phyloP scores from a whole-genome alignment of 73 alveolate species.

The Urostyla sp. region DNA sequence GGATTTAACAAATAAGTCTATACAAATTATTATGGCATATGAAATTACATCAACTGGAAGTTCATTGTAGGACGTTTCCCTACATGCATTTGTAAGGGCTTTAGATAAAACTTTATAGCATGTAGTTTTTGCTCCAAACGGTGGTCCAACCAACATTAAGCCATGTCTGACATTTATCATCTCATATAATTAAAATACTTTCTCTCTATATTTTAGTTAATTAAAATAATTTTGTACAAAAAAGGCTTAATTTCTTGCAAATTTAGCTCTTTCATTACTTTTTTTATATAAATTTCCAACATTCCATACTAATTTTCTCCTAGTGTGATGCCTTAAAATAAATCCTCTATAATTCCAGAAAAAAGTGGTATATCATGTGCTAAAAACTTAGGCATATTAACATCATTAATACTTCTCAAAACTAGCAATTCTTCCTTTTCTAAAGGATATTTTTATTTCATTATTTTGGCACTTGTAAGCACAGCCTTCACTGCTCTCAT shows the following conservation, averaged over 20 bases:
- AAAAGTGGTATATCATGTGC: constrained; percentile 90
- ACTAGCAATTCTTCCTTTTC: constrained; percentile 84
- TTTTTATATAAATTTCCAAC: constrained; percentile 72
- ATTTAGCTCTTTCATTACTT: constrained; percentile 68
- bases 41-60: constrained; percentile 61
- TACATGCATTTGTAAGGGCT: constrained; percentile 74
- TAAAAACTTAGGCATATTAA: constrained; percentile 94
- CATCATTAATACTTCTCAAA: constrained; percentile 86
- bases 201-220: constrained; percentile 64
- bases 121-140: constrained; percentile 92
- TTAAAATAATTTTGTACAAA: constrained; percentile 26
- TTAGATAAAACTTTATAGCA: constrained; percentile 80
- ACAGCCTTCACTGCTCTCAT: constrained; percentile 95
- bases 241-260: constrained; percentile 71
- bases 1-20: constrained; percentile 76
- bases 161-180: constrained; percentile 94
- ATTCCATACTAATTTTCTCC: constrained; percentile 85
- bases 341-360: constrained; percentile 84
- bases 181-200: constrained; percentile 88
- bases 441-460: constrained; percentile 70
- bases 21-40: no score
- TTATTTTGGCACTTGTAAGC: constrained; percentile 77
- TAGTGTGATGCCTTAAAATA: constrained; percentile 85
- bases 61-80: constrained; percentile 61
- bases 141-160: constrained; percentile 92